A percentile compares a stretch with the other conserved stretches of the same genome.
Conservation (phyloP, 225 moss, liverwort and hornwort species). For the Bryum argenteum region DNA sequence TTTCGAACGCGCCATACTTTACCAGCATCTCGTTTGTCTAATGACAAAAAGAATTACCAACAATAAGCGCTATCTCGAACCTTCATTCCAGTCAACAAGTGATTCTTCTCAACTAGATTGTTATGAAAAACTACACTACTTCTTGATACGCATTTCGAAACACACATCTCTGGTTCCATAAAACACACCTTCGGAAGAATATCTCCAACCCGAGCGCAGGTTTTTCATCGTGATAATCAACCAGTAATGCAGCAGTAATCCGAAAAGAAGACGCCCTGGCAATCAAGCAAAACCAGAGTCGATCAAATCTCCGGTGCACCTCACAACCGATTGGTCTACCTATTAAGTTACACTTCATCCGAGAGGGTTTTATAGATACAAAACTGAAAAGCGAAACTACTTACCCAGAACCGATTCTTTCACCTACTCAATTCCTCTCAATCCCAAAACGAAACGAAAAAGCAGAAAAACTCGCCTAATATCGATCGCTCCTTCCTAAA, state of each 20-base stretch:
- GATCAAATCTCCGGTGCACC: slow-evolving; percentile 14
- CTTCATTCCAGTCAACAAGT: not conserved
- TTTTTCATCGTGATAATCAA: slow-evolving; percentile 44
- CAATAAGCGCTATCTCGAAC: not conserved
- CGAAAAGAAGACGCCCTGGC: slow-evolving; percentile 10
- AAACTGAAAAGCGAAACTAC: not conserved
- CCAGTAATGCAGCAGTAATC: slow-evolving; percentile 1
- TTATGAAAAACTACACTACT: slow-evolving; percentile 13
- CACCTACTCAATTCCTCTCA: not conserved
- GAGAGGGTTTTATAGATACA: not conserved
- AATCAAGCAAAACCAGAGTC: slow-evolving; percentile 15
- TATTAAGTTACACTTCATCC: slow-evolving; percentile 1
- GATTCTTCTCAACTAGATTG: slow-evolving; percentile 1
- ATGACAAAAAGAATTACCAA: slow-evolving; percentile 12
- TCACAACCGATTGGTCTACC: slow-evolving; percentile 3
- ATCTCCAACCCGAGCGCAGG: slow-evolving; percentile 35
- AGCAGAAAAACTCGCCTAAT: not conserved
- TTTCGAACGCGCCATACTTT: slow-evolving; percentile 50
- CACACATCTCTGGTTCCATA: slow-evolving; percentile 7
- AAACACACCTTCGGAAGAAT: slow-evolving; percentile 45
- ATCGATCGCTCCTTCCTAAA: too few relatives aligned
- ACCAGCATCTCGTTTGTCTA: slow-evolving; percentile 44
- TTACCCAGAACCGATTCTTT: not conserved
- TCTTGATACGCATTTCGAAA: slow-evolving; percentile 3
- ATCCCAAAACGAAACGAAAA: not conserved